phyloP scores from a whole-genome alignment of 176 grass and related monocot genomes.

The Carex kokanica region DNA sequence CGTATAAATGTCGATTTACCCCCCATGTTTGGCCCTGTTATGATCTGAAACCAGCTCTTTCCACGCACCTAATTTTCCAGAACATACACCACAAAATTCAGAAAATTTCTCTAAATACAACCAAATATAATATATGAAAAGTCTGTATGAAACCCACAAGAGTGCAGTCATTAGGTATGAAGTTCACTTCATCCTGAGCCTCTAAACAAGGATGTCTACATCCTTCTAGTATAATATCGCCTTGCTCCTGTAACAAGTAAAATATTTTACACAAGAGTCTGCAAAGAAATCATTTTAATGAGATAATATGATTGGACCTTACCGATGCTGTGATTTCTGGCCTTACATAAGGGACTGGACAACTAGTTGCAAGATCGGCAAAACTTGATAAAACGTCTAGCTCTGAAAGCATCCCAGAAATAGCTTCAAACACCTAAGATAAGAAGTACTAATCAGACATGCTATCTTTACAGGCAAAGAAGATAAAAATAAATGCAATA shows the following conservation, averaged over 20 bases:
- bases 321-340: slow-evolving; percentile 81
- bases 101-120: neutral
- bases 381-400: slow-evolving; percentile 95
- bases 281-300: slow-evolving; percentile 12
- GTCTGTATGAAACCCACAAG: slow-evolving; percentile 47
- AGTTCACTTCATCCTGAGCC: slow-evolving; percentile 94
- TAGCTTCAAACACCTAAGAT: slow-evolving; percentile 72
- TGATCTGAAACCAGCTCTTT: slow-evolving; percentile 99
- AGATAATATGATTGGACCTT: slow-evolving; percentile 39
- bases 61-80: slow-evolving; percentile 55
- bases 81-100: slow-evolving; percentile 39
- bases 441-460: slow-evolving; percentile 32
- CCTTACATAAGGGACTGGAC: slow-evolving; percentile 83
- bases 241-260: slow-evolving; percentile 59
- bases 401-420: slow-evolving; percentile 69
- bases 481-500: slow-evolving; percentile 1
- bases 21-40: slow-evolving; percentile 98
- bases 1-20: slow-evolving; percentile 98
- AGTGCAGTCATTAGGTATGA: slow-evolving; percentile 95
- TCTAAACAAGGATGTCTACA: slow-evolving; percentile 95
- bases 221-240: slow-evolving; percentile 91
- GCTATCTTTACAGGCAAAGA: neutral
- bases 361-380: slow-evolving; percentile 81
- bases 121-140: slow-evolving; percentile 6
- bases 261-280: slow-evolving; percentile 11